phyloP scores from a whole-genome alignment of 345 rosid genomes.

The Mallotus nudiflorus region DNA sequence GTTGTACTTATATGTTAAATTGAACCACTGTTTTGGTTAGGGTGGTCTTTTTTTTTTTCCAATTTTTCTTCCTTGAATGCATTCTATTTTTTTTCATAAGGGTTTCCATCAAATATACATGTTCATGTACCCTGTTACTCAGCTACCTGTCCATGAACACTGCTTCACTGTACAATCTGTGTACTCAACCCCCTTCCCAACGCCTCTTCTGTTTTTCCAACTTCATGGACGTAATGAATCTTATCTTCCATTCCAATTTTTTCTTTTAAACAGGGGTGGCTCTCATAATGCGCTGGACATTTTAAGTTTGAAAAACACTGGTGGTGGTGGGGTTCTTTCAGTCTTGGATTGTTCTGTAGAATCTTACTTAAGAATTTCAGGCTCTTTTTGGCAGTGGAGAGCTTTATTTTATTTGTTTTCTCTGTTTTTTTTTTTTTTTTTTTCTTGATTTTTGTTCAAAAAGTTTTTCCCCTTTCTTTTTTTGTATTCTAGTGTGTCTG shows the following conservation, averaged over 20 bases:
- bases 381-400: conserved; percentile 10
- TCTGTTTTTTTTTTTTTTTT: neutral
- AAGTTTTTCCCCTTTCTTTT: too few relatives aligned
- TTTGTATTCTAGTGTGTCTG: neutral
- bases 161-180: too few relatives aligned
- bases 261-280: neutral
- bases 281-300: neutral
- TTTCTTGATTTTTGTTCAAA: neutral
- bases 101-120: neutral
- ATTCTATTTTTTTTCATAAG: too few relatives aligned
- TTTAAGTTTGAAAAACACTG: neutral
- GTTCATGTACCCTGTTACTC: neutral
- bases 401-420: neutral
- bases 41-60: neutral
- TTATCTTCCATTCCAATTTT: neutral
- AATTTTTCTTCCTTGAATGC: too few relatives aligned
- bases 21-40: neutral
- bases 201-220: too few relatives aligned
- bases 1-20: neutral
- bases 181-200: too few relatives aligned
- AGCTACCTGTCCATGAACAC: too few relatives aligned
- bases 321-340: conserved; percentile 19
- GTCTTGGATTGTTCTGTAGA: conserved; percentile 18
- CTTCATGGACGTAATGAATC: neutral
- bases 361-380: conserved; percentile 16